Conservation (phyloP, 208 protist genomes). For the Trichomonas gallinae region DNA sequence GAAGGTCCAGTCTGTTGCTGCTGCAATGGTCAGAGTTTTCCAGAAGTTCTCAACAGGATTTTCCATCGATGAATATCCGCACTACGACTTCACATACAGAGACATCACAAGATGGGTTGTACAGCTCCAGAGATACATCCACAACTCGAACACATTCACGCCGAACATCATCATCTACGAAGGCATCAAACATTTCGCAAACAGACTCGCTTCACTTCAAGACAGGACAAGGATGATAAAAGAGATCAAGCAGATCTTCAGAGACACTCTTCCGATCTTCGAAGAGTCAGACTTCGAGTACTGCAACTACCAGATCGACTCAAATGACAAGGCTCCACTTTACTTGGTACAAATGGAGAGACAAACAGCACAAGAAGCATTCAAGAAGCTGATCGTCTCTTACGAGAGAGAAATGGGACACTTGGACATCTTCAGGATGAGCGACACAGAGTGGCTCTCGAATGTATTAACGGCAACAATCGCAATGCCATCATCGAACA, state of each 20-base stretch:
- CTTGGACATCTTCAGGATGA: neutral
- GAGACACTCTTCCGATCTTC: neutral
- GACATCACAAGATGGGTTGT: slow-evolving; percentile 72
- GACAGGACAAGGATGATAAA: neutral
- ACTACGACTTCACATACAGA: slow-evolving; percentile 90
- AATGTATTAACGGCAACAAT: neutral
- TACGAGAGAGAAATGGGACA: slow-evolving; percentile 11
- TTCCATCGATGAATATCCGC: slow-evolving; percentile 71
- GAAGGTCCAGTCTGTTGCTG: slow-evolving; percentile 51
- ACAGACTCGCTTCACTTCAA: neutral
- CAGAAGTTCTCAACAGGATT: slow-evolving; percentile 62
- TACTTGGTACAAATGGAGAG: neutral
- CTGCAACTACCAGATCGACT: slow-evolving; percentile 12
- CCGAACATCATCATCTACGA: neutral
- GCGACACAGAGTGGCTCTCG: neutral
- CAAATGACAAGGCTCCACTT: neutral
- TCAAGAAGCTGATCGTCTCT: neutral
- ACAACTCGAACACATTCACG: neutral
- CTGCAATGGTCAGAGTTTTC: slow-evolving; percentile 76
- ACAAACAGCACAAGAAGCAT: neutral
- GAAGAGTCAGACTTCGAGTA: neutral
- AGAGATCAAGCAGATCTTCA: neutral
- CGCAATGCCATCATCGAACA: neutral
- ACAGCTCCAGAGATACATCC: neutral
- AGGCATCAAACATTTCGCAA: neutral